These are phyloP conservation scores for Cladosporium halotolerans DNA, from an alignment of 2,329 filamentous ascomycete genomes.

Conservation along the genomic window DNA sequence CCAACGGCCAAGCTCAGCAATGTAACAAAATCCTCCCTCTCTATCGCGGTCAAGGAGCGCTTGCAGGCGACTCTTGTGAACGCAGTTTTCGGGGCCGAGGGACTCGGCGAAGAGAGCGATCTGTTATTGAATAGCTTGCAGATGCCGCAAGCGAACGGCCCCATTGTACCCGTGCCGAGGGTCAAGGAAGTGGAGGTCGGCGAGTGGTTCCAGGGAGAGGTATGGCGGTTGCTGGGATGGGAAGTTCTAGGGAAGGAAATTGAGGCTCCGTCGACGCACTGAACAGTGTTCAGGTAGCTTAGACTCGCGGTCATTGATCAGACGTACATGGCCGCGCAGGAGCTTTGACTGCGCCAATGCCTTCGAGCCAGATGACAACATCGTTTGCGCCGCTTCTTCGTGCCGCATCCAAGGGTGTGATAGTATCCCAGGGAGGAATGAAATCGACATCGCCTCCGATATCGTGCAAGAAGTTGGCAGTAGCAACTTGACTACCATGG, in stretches of 20 bases:
- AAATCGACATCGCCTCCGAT: background rate
- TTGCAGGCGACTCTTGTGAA: conserved; percentile 41
- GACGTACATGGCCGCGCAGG: no score
- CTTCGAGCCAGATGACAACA: background rate
- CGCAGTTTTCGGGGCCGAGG: conserved; percentile 36
- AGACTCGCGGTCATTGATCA: no score
- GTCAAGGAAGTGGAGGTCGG: conserved; percentile 36
- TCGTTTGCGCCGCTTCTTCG: background rate
- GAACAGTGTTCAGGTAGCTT: no score
- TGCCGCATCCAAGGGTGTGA: background rate
- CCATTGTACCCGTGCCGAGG: conserved; percentile 27
- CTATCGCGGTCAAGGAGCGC: conserved; percentile 34
- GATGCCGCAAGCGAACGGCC: conserved; percentile 29
- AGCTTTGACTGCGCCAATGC: background rate
- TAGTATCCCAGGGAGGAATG: background rate
- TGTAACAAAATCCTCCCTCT: conserved; percentile 29
- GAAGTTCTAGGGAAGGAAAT: conserved; percentile 28
- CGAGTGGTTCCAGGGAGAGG: conserved; percentile 50
- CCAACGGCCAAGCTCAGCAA: conserved; percentile 21
- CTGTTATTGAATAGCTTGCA: conserved; percentile 37
- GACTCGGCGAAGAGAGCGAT: conserved; percentile 26
- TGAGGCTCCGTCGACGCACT: background rate
- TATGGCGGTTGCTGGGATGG: conserved; percentile 56
- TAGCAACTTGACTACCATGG: background rate
- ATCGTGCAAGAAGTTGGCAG: background rate